A percentile compares a stretch with the other conserved stretches of the same genome.
These are phyloP conservation scores for Fusarium aywerte DNA, from an alignment of 2,329 filamentous ascomycete genomes.

Conservation along the genomic window DNA sequence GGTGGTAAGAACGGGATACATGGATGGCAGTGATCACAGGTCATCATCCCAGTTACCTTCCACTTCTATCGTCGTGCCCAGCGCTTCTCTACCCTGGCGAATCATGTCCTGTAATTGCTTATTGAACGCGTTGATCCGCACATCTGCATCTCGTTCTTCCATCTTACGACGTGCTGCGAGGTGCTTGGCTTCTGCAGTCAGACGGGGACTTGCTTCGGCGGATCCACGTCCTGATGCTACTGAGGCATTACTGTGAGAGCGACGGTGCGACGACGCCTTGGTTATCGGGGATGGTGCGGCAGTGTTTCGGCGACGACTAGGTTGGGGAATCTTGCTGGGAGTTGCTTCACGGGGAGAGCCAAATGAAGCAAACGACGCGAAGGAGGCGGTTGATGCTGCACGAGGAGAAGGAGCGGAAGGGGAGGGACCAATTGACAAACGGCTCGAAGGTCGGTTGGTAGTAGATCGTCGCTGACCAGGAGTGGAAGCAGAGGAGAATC, in stretches of 20 bases:
- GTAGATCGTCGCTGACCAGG: slow-evolving; percentile 38
- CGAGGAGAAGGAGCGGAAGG: slow-evolving; percentile 32
- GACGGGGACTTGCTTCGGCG: slow-evolving; percentile 57
- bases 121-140: slow-evolving; percentile 82
- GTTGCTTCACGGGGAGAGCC: slow-evolving; percentile 50
- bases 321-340: slow-evolving; percentile 58
- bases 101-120: slow-evolving; percentile 86
- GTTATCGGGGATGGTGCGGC: slow-evolving; percentile 35
- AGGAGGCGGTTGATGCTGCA: slow-evolving; percentile 49
- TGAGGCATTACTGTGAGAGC: slow-evolving; percentile 59
- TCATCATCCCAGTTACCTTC: slow-evolving; percentile 56
- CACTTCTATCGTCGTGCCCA: slow-evolving; percentile 79
- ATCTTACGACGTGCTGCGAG: slow-evolving; percentile 77
- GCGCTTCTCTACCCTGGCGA: slow-evolving; percentile 83
- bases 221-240: slow-evolving; percentile 51
- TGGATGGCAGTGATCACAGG: slow-evolving; percentile 36
- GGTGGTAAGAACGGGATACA: slow-evolving; percentile 7
- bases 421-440: slow-evolving; percentile 54
- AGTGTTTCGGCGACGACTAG: slow-evolving; percentile 26
- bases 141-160: slow-evolving; percentile 82
- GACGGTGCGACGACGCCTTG: slow-evolving; percentile 50
- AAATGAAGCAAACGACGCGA: slow-evolving; percentile 50
- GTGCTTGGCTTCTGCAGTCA: slow-evolving; percentile 75
- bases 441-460: slow-evolving; percentile 51
- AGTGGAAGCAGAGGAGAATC: slow-evolving; percentile 48